phyloP scores from a whole-genome alignment of 2,329 filamentous ascomycete species.

The Calonectria henricotiae region DNA sequence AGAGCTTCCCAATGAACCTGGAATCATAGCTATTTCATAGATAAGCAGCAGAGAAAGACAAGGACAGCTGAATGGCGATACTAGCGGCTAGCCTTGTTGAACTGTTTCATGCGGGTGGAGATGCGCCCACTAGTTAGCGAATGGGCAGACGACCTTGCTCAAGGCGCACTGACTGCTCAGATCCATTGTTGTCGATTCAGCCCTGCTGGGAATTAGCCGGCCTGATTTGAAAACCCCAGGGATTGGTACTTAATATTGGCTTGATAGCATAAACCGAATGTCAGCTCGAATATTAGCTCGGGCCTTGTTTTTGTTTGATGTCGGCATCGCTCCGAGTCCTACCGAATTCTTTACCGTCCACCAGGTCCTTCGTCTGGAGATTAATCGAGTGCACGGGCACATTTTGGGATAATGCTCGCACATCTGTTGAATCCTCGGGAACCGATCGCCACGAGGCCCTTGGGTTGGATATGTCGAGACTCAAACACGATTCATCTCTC shows the following conservation, averaged over 20 bases:
- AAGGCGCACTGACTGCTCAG: background rate
- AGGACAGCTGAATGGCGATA: background rate
- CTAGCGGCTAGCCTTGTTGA: background rate
- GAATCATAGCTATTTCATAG: too few relatives aligned
- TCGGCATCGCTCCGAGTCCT: conserved; percentile 1
- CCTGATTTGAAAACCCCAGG: background rate
- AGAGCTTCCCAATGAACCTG: too few relatives aligned
- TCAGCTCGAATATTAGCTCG: background rate
- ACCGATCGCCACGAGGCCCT: background rate
- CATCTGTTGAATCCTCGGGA: background rate
- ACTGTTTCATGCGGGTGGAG: background rate
- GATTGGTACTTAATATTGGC: background rate
- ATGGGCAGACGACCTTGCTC: background rate
- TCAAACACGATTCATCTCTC: background rate
- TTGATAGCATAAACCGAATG: conserved; percentile 9
- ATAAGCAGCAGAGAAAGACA: background rate
- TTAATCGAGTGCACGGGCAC: conserved; percentile 2
- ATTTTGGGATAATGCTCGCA: background rate
- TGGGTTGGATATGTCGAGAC: background rate
- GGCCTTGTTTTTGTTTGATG: background rate
- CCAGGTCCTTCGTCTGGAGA: conserved; percentile 12
- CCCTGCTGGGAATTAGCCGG: background rate
- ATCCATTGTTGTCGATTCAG: background rate
- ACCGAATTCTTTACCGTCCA: background rate
- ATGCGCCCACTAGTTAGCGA: background rate